Evolutionary conservation across 345 rosid species (phyloP), one percentile per base, ranked within the genome.

Genomic region (Syzygium grande): DNA sequence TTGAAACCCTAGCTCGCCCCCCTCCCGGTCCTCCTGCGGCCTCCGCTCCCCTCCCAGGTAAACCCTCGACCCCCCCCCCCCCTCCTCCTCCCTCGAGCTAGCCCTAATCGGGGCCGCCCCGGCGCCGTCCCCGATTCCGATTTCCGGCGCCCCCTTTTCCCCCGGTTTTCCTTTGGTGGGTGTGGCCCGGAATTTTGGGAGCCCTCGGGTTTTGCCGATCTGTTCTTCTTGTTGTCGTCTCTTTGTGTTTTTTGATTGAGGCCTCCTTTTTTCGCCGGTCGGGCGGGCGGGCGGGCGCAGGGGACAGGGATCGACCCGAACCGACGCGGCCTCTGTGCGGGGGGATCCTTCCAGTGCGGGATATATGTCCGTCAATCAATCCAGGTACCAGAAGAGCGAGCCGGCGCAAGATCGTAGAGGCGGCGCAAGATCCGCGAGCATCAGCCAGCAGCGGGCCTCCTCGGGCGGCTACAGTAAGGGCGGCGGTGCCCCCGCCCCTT

Each of bases 351-450:
- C 7, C 80, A 73, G 80, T 73, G 80, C 80, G 80, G 80, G 80
- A 94, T 93, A 86, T 95, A 98, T 98, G 99, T 97, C 99, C 96
- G 93, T 93, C 98, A 96, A 96, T 94, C 99, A 96, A 96, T 84
- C 98, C 78, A 92, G 98, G 96, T 83, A 97, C 87, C 98, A 96
- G 78, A 94, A 92, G 94, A 94, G 90, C 93, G 97, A 94, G 85
- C 53, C 92, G 23, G 51, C 86, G 77, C 99, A 94, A 86, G 90
- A 92, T 86, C 93, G 95, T 61, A 93, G 92, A 93, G 46, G 94
- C 84, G 98, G 95, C 46, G 58, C 97, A 43, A 43, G 99, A 97
- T 97, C 94, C 90, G 90, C 93, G 83, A 87, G 94, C 92, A 93
- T 86, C 86, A 91, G 91, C 92, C 96, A 93, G 87, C 98, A 91